Conservation (phyloP, 257 asterid genomes). For the Coffea eugenioides region DNA sequence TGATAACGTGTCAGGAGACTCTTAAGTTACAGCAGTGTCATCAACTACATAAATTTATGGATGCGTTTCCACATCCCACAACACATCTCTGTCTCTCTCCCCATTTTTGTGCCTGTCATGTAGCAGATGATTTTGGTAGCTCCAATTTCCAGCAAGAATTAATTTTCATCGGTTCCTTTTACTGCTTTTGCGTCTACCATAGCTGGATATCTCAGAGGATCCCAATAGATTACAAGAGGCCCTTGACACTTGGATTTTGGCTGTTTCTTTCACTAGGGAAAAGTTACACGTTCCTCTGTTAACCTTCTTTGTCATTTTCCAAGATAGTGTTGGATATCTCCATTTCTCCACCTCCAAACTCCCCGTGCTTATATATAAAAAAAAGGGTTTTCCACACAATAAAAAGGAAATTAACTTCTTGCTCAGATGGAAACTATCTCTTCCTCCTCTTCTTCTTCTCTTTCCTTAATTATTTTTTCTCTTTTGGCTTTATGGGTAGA, state of each 20-base stretch:
- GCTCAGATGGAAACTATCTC: neutral
- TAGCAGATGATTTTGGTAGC: neutral
- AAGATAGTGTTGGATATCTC: constrained; percentile 1
- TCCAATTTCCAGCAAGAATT: neutral
- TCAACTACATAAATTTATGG: constrained; percentile 3
- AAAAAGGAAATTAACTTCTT: neutral
- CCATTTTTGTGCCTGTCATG: neutral
- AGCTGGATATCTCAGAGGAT: neutral
- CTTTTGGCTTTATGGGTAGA: neutral
- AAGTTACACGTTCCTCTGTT: neutral
- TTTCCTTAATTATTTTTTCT: too few species aligned
- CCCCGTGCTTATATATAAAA: neutral
- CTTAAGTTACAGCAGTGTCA: constrained; percentile 8
- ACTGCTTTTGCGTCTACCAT: neutral
- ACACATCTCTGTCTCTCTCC: neutral
- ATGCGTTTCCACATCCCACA: constrained; percentile 5
- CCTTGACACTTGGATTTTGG: constrained; percentile 1
- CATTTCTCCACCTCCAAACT: neutral
- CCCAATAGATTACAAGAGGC: neutral
- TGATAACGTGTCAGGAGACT: constrained; percentile 32
- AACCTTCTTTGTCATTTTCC: constrained; percentile 3
- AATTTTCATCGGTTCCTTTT: neutral
- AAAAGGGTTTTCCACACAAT: too few species aligned
- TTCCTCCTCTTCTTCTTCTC: too few species aligned
- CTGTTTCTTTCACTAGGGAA: neutral